A percentile compares a stretch with the other conserved stretches of the same genome.
Conservation (phyloP, 1,139 yeast genomes). For the Citeromyces hawaiiensis region DNA sequence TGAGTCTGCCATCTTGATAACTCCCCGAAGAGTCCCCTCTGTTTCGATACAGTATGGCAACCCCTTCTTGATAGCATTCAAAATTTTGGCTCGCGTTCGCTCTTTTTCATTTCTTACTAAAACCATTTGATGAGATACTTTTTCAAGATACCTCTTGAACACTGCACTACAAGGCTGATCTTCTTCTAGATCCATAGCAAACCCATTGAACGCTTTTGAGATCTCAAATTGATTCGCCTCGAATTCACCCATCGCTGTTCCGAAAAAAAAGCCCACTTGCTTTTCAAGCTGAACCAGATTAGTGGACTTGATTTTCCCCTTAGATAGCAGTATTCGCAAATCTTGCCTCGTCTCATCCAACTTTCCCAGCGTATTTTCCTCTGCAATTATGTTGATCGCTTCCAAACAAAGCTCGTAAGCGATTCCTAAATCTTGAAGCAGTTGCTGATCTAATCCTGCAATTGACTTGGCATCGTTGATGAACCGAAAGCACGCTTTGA, state of each 20-base stretch:
- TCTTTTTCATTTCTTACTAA: background rate
- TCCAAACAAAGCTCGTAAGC: background rate
- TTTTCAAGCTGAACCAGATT: background rate
- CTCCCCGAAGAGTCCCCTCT: background rate
- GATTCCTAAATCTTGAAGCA: background rate
- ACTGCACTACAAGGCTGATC: background rate
- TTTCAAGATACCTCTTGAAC: background rate
- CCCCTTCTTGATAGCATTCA: background rate
- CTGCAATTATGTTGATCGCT: background rate
- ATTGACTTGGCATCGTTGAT: background rate
- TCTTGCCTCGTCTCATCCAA: background rate
- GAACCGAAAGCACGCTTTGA: background rate
- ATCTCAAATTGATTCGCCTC: background rate
- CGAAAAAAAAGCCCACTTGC: background rate
- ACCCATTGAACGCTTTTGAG: background rate
- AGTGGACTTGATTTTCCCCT: background rate
- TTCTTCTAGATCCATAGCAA: background rate
- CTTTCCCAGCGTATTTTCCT: background rate
- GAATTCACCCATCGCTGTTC: background rate
- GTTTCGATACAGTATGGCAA: background rate
- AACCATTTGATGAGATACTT: background rate
- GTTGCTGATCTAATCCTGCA: background rate
- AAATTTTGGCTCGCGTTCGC: background rate
- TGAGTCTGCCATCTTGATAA: background rate
- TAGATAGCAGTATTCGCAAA: background rate